Evolutionary conservation across 2,329 filamentous ascomycete genomes (phyloP).

Genomic region (Diplodia sapinea): DNA sequence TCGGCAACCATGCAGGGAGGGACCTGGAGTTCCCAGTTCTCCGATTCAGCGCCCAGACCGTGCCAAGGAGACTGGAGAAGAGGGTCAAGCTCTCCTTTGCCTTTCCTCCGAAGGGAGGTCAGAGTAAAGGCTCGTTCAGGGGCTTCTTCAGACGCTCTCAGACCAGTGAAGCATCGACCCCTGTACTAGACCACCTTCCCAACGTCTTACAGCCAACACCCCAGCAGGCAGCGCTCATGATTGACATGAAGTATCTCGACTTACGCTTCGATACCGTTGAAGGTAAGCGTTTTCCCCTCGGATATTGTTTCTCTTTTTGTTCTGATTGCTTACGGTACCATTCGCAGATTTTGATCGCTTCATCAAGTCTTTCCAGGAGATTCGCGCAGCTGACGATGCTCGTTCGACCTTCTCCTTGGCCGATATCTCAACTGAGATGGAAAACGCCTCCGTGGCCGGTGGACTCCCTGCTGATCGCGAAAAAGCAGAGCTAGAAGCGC

Average conservation of each 20-base stretch:
- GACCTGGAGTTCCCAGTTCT: constrained; percentile 20
- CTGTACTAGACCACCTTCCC: not conserved
- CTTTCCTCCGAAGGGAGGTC: not conserved
- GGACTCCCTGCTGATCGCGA: constrained; percentile 5
- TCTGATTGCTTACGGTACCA: not conserved
- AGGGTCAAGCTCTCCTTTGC: constrained; percentile 15
- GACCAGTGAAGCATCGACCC: not conserved
- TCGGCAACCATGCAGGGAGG: constrained; percentile 3
- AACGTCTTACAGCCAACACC: not conserved
- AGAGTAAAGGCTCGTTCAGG: constrained; percentile 2
- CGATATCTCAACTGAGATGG: constrained; percentile 5
- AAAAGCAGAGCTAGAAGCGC: constrained; percentile 1
- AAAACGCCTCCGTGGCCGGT: constrained; percentile 1
- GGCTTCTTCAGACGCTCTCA: constrained; percentile 6
- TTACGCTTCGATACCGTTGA: constrained; percentile 14
- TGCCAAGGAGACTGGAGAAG: constrained; percentile 2
- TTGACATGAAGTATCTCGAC: constrained; percentile 15
- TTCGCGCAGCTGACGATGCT: constrained; percentile 4
- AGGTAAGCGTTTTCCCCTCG: not conserved
- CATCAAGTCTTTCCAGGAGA: constrained; percentile 1
- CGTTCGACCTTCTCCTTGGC: not conserved
- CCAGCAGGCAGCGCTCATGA: constrained; percentile 6
- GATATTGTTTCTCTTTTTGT: no score
- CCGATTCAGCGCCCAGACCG: not conserved
- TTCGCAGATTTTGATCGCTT: constrained; percentile 11